Percentiles rank a stretch among this genome's conserved stretches.
Evolutionary conservation across 2,329 filamentous ascomycete species (phyloP).

Genomic region (Arachnomyces sp.): DNA sequence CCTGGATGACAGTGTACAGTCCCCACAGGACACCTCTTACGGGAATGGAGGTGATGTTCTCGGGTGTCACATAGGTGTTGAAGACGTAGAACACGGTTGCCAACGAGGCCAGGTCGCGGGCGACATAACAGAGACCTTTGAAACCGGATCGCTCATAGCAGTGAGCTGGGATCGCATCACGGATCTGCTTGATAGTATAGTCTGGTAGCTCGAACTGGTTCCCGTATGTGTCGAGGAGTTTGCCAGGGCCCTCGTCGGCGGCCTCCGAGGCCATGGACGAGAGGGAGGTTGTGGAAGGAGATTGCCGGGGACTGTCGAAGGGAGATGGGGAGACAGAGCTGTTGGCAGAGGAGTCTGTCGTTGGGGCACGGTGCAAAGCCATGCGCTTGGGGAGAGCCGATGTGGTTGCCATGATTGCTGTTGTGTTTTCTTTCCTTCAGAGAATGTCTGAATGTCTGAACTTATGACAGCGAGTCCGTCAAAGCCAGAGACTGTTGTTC

Average conservation of each 20-base stretch:
- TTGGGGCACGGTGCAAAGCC: constrained; percentile 47
- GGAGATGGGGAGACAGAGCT: constrained; percentile 51
- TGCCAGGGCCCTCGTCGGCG: constrained; percentile 40
- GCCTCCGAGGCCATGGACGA: constrained; percentile 75
- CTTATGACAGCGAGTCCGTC: no score
- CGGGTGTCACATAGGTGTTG: constrained; percentile 82
- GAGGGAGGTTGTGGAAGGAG: constrained; percentile 79
- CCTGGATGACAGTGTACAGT: constrained; percentile 74
- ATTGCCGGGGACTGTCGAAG: constrained; percentile 52
- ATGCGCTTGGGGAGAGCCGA: constrained; percentile 34
- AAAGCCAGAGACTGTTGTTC: no score
- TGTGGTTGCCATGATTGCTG: constrained; percentile 44
- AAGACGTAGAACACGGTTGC: constrained; percentile 75
- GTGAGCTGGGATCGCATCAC: constrained; percentile 94
- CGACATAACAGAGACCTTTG: constrained; percentile 72
- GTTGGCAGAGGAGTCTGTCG: constrained; percentile 48
- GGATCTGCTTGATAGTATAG: constrained; percentile 96
- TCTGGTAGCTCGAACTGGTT: constrained; percentile 90
- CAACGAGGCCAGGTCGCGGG: constrained; percentile 67
- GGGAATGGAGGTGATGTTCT: constrained; percentile 64
- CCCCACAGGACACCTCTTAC: constrained; percentile 59
- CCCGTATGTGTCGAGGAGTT: constrained; percentile 84
- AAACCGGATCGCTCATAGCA: constrained; percentile 83
- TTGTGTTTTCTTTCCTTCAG: constrained; percentile 1
- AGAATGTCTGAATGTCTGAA: neutral